Evolutionary conservation across 192 early-diverging fungal species (phyloP).

Genomic region (Rhizophagus sp.): DNA sequence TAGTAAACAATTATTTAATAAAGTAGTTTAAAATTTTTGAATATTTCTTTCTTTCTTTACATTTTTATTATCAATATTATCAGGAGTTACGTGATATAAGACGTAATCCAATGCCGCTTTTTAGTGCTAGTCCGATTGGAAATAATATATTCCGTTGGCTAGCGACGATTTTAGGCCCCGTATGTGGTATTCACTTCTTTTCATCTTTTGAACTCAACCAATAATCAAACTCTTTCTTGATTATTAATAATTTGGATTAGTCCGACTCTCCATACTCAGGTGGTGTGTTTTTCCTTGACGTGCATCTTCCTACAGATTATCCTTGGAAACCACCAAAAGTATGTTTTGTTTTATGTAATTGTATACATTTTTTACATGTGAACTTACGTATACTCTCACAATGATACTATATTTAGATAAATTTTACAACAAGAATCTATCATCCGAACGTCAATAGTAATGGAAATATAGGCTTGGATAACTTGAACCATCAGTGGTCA

Average conservation of each 20-base stretch:
- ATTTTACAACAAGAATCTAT: slow-evolving; percentile 95
- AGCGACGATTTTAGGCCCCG: slow-evolving; percentile 97
- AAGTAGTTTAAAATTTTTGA: too few relatives aligned
- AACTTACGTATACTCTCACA: too few relatives aligned
- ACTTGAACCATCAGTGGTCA: slow-evolving; percentile 97
- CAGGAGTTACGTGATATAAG: slow-evolving; percentile 93
- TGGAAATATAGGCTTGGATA: slow-evolving; percentile 97
- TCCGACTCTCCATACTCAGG: slow-evolving; percentile 87
- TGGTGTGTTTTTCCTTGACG: slow-evolving; percentile 96
- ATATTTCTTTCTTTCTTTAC: too few relatives aligned
- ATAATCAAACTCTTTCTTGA: too few relatives aligned
- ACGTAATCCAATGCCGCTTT: slow-evolving; percentile 94
- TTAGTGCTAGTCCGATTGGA: slow-evolving; percentile 92
- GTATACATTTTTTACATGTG: background rate
- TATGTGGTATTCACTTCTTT: slow-evolving; percentile 10
- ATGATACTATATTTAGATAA: slow-evolving; percentile 55
- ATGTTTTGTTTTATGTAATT: slow-evolving; percentile 11
- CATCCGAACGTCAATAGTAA: slow-evolving; percentile 99
- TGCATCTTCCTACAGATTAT: slow-evolving; percentile 97
- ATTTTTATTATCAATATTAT: background rate
- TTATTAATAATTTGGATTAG: slow-evolving; percentile 44
- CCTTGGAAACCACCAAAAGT: slow-evolving; percentile 98
- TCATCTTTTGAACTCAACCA: too few relatives aligned
- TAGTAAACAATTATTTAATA: too few relatives aligned
- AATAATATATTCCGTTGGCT: slow-evolving; percentile 95